Conservation (phyloP, 129 eudicot genomes). For the Flaveria linearis region DNA sequence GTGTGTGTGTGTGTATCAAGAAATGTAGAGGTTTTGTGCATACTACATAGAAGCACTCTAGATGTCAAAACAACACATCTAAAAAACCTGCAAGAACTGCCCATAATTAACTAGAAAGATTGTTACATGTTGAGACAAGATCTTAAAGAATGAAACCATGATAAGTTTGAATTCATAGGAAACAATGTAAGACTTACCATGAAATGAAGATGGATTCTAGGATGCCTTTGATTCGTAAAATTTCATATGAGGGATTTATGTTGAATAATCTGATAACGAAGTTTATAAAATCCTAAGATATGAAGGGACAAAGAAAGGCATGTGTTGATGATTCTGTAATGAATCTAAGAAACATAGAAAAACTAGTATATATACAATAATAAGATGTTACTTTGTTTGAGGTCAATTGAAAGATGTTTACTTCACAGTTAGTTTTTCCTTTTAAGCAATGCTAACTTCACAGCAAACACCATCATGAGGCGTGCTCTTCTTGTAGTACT, state of each 20-base stretch:
- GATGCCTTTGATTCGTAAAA: not conserved
- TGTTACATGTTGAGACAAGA: not conserved
- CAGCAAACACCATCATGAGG: conserved; percentile 71
- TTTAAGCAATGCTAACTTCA: conserved; percentile 55
- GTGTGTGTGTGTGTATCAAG: not conserved
- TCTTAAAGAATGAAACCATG: conserved; percentile 19
- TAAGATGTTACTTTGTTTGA: conserved; percentile 36
- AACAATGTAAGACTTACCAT: conserved; percentile 28
- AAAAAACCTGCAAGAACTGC: conserved; percentile 4
- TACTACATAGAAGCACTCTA: not conserved
- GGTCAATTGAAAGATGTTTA: conserved; percentile 32
- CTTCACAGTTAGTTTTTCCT: conserved; percentile 38
- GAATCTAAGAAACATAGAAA: conserved; percentile 39
- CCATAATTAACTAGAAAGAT: conserved; percentile 15
- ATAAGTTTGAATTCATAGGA: conserved; percentile 22
- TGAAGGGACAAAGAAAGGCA: conserved; percentile 37
- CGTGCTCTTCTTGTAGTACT: conserved; percentile 51
- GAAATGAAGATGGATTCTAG: conserved; percentile 18
- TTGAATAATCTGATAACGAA: conserved; percentile 18
- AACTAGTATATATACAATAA: not conserved
- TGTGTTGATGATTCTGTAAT: conserved; percentile 40
- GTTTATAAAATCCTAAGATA: conserved; percentile 17
- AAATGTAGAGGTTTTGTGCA: conserved; percentile 23
- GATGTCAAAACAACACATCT: not conserved
- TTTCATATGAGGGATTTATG: too few species aligned